These are phyloP conservation scores for Piper betle DNA, from an alignment of 164 flowering plant species.

Conservation along the genomic window DNA sequence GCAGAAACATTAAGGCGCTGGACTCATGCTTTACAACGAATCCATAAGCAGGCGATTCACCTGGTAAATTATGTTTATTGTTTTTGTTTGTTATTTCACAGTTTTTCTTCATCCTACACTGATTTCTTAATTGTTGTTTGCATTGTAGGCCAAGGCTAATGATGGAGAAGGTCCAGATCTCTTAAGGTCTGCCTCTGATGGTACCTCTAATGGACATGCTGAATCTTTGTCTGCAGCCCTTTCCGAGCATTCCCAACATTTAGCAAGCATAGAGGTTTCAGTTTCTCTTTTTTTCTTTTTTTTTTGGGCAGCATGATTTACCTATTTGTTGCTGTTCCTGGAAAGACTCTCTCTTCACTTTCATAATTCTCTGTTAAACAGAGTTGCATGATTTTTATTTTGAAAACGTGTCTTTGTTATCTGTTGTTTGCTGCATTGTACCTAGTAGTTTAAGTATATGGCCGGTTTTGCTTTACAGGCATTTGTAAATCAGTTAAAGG, in stretches of 20 bases:
- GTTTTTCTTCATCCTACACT: neutral
- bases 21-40: slow-evolving; percentile 96
- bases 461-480: slow-evolving; percentile 32
- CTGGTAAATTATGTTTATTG: slow-evolving; percentile 17
- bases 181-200: slow-evolving; percentile 48
- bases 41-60: slow-evolving; percentile 84
- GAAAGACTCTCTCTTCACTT: neutral
- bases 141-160: slow-evolving; percentile 74
- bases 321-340: neutral
- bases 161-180: slow-evolving; percentile 98
- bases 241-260: slow-evolving; percentile 88
- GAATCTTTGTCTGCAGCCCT: slow-evolving; percentile 87
- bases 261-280: slow-evolving; percentile 88
- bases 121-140: slow-evolving; percentile 4
- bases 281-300: neutral
- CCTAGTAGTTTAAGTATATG: neutral
- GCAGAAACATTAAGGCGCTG: slow-evolving; percentile 96
- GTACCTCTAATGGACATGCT: slow-evolving; percentile 71
- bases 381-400: neutral
- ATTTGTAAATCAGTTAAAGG: slow-evolving; percentile 85
- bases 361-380: neutral
- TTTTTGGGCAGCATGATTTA: neutral
- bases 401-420: neutral
- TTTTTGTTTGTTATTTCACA: neutral
- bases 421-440: neutral